Base-by-base conservation (phyloP, 2,329 filamentous ascomycete species). In the Furcasterigmium sp. region DNA sequence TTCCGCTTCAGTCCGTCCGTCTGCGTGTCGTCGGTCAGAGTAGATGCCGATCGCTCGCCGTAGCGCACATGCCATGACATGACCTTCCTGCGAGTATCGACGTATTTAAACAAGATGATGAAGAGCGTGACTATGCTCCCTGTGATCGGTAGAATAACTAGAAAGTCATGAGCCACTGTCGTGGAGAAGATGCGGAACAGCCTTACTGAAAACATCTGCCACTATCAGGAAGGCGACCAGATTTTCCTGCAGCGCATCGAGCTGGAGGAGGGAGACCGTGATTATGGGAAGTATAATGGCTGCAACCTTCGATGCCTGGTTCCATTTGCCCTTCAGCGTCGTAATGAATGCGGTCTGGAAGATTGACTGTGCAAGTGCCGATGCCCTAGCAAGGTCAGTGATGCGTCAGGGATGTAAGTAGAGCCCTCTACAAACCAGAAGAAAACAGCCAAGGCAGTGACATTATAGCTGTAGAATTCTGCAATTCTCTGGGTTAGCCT, bases 381-480 rank as follows among this genome's bases (percentile, higher is more conserved):
- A 17, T 17, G 32, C 32, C 32, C 29, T 32, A 11, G 26, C n/a
- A 29, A 10, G 29, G 11, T 32, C 29, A 15, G 29, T 32, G 14
- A n/a, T 17, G n/a, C 29, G n/a, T 17, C 4, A 15, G 11, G 15
- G 14, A 32, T 15, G 23, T 11, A 26, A 26, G 23, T 11, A 7
- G 23, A 8, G 15, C 3, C 7, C 14, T 14, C 11, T 15, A 46
- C 56, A 41, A 55, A 70, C 69, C 72, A 76, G 42, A 68, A 72
- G 6, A 73, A 55, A 7, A 69, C 58, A 23, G 72, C 58, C 23
- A 73, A 53, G 8, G 68, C 58, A 51, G 73, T 68, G n/a, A 69
- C 68, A 55, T 72, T 74, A 51, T 75, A 75, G 20, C 62, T 63
- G 45, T 73, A 74, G 38, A 68, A 73, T 51, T 75, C 72, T 75